These are phyloP conservation scores for Persicaria tinctoria DNA, from an alignment of 148 eudicot genomes.

Conservation along the genomic window DNA sequence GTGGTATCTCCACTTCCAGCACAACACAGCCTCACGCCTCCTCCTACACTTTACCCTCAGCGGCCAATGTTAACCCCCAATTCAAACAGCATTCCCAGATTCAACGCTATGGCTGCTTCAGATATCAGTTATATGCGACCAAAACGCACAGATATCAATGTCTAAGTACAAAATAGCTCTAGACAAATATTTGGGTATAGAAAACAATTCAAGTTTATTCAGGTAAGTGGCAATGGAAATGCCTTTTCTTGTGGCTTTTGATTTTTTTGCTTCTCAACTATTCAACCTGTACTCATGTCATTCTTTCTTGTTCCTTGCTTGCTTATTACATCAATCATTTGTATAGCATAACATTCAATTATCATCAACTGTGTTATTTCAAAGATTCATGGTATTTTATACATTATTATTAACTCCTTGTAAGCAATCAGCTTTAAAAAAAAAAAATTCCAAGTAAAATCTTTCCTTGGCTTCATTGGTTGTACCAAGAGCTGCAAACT, in stretches of 20 bases:
- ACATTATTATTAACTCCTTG: neutral
- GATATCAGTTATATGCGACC: conserved; percentile 44
- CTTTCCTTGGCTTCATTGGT: too few species aligned
- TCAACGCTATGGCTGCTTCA: conserved; percentile 28
- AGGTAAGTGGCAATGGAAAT: neutral
- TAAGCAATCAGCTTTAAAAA: too few species aligned
- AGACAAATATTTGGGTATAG: neutral
- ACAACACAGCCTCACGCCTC: conserved; percentile 76
- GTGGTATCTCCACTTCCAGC: conserved; percentile 74
- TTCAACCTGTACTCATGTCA: neutral
- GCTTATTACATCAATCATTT: neutral
- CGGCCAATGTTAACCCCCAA: conserved; percentile 71
- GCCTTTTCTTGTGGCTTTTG: neutral
- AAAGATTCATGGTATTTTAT: neutral
- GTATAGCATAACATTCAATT: neutral
- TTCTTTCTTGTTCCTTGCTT: neutral
- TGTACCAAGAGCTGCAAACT: too few species aligned
- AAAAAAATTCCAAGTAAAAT: too few species aligned
- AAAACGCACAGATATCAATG: conserved; percentile 78
- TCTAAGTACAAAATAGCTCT: conserved; percentile 23
- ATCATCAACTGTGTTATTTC: neutral
- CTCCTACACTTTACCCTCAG: conserved; percentile 86
- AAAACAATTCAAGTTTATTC: neutral
- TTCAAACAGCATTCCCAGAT: conserved; percentile 45
- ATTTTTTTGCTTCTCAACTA: neutral